phyloP scores from a whole-genome alignment of 495 filamentous ascomycete species.

The Cercophora scortea region DNA sequence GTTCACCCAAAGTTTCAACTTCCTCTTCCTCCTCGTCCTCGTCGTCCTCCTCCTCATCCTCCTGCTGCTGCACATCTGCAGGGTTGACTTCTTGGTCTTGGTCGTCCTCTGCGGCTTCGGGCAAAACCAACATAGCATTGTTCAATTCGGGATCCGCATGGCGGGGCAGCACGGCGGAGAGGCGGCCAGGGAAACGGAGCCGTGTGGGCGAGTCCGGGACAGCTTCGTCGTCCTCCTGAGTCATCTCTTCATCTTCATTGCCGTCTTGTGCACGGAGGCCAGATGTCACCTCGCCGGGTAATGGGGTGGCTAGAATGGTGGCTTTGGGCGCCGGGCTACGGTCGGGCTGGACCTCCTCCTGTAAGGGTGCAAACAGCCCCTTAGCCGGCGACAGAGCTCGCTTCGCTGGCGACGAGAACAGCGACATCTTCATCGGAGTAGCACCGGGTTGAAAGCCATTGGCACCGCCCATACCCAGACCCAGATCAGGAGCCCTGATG shows the following conservation, averaged over 20 bases:
- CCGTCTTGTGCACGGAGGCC: not conserved
- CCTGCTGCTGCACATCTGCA: too few relatives aligned
- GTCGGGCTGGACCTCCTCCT: constrained; percentile 2
- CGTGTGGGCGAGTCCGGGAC: constrained; percentile 24
- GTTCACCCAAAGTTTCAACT: constrained; percentile 8
- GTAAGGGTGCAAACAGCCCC: not conserved
- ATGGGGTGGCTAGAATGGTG: constrained; percentile 34
- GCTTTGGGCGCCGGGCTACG: constrained; percentile 15
- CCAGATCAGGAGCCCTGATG: constrained; percentile 14
- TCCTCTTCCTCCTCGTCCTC: constrained; percentile 5
- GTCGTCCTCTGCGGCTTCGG: not conserved
- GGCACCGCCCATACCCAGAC: constrained; percentile 7
- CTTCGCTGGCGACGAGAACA: constrained; percentile 42
- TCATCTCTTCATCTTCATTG: constrained; percentile 4
- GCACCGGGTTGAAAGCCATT: not conserved
- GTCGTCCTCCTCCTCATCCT: not conserved
- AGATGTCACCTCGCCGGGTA: constrained; percentile 12
- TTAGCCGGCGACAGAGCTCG: constrained; percentile 36
- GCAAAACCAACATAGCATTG: constrained; percentile 11
- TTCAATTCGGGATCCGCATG: constrained; percentile 38
- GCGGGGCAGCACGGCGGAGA: constrained; percentile 43
- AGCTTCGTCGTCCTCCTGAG: constrained; percentile 2
- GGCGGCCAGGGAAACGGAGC: constrained; percentile 39
- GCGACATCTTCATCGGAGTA: constrained; percentile 33
- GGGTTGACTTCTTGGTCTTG: too few relatives aligned